These are phyloP conservation scores for Aspergillus oerlinghausenensis DNA, from an alignment of 2,329 filamentous ascomycete species.

Conservation along the genomic window DNA sequence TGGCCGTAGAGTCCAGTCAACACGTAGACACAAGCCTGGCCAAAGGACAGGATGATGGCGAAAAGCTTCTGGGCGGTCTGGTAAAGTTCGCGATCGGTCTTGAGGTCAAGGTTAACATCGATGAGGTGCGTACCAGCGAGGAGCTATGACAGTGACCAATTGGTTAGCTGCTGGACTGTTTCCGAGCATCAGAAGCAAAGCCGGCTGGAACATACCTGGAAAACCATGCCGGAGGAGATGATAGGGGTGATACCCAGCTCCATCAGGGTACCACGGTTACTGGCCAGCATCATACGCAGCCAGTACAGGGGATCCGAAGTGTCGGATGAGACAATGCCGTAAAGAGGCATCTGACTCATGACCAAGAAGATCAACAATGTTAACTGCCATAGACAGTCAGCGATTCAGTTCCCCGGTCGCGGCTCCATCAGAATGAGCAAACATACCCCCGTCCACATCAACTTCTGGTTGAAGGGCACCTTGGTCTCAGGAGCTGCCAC, in stretches of 20 bases:
- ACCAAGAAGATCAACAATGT: conserved; percentile 98
- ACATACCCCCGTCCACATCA: conserved; percentile 81
- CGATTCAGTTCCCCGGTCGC: conserved; percentile 10
- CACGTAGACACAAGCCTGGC: conserved; percentile 96
- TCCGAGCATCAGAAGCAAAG: conserved; percentile 82
- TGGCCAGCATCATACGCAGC: conserved; percentile 99
- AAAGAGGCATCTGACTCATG: conserved; percentile 99
- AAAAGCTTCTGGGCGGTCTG: conserved; percentile 99
- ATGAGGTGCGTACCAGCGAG: conserved; percentile 99
- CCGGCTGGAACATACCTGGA: conserved; percentile 58
- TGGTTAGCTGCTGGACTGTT: conserved; percentile 31
- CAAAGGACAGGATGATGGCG: conserved; percentile 95
- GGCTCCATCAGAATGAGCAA: conserved; percentile 7
- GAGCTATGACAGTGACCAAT: conserved; percentile 49
- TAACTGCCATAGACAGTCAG: conserved; percentile 45
- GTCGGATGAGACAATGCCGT: conserved; percentile 98
- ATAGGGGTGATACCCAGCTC: conserved; percentile 96
- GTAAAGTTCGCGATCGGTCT: conserved; percentile 99
- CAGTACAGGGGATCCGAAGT: conserved; percentile 99
- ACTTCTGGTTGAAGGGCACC: conserved; percentile 96
- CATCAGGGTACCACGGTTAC: conserved; percentile 95
- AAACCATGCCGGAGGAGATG: conserved; percentile 99
- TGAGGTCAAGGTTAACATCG: conserved; percentile 99
- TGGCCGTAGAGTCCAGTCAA: conserved; percentile 97
- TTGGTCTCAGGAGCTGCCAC: conserved; percentile 98